These are phyloP conservation scores for Iberis pinnata DNA, from an alignment of 345 rosid genomes.

Conservation along the genomic window DNA sequence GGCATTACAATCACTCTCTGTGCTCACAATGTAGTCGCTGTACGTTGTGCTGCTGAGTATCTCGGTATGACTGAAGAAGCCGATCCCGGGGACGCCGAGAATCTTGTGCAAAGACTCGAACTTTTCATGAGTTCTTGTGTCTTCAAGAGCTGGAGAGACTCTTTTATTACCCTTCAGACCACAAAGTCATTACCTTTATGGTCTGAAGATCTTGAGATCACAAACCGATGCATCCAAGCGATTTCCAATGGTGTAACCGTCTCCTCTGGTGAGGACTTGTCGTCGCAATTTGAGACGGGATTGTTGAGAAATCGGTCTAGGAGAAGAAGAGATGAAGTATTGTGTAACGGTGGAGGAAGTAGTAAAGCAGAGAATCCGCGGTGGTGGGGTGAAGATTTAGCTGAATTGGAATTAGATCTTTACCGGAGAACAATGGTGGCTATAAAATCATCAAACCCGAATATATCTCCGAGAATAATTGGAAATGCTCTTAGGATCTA, in stretches of 20 bases:
- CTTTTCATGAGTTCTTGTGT: slow-evolving; percentile 75
- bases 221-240: slow-evolving; percentile 72
- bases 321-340: slow-evolving; percentile 56
- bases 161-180: slow-evolving; percentile 65
- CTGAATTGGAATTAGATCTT: slow-evolving; percentile 72
- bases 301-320: slow-evolving; percentile 75
- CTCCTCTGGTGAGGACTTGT: slow-evolving; percentile 49
- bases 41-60: slow-evolving; percentile 79
- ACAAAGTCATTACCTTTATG: slow-evolving; percentile 59
- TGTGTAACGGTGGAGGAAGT: slow-evolving; percentile 65
- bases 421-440: slow-evolving; percentile 76
- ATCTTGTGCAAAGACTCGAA: slow-evolving; percentile 69
- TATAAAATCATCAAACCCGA: slow-evolving; percentile 58
- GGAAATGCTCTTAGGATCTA: slow-evolving; percentile 78
- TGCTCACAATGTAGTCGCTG: slow-evolving; percentile 76
- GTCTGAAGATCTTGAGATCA: slow-evolving; percentile 82
- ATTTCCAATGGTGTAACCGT: slow-evolving; percentile 49
- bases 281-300: slow-evolving; percentile 25
- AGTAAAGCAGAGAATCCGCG: slow-evolving; percentile 38
- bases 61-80: slow-evolving; percentile 89
- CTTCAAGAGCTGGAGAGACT: slow-evolving; percentile 80
- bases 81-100: slow-evolving; percentile 56
- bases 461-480: slow-evolving; percentile 44
- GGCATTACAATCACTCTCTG: slow-evolving; percentile 91
- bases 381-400: slow-evolving; percentile 97